Conservation (phyloP, 306 rosid genomes). For the Fragaria vesca region DNA sequence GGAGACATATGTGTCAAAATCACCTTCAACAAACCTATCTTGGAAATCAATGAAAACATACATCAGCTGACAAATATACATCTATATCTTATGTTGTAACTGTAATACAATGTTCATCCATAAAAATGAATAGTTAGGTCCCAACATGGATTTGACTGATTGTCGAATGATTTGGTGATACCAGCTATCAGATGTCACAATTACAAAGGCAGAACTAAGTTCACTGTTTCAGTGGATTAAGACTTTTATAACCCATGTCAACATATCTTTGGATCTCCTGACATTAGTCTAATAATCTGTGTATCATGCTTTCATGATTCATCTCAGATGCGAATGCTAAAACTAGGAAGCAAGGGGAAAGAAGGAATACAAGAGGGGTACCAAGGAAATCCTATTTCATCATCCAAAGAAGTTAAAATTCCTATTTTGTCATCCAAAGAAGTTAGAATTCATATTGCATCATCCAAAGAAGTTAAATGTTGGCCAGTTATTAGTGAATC, state of each 20-base stretch:
- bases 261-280: not conserved
- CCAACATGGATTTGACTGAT: not conserved
- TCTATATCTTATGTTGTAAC: not conserved
- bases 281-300: not conserved
- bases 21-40: constrained; percentile 90
- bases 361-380: not conserved
- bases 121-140: not conserved
- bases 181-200: not conserved
- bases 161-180: not conserved
- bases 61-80: not conserved
- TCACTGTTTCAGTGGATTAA: not conserved
- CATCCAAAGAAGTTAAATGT: not conserved
- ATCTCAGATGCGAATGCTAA: not conserved
- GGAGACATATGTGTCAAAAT: constrained; percentile 73
- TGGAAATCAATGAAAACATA: not conserved
- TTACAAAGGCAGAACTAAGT: not conserved
- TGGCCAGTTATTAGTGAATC: not conserved
- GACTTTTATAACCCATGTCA: not conserved
- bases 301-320: not conserved
- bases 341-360: not conserved
- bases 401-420: not conserved
- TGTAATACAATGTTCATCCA: constrained; percentile 27
- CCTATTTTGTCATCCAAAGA: too few relatives aligned
- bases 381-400: not conserved
- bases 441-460: too few relatives aligned